These are phyloP conservation scores for Wakefieldia striispora DNA, from an alignment of 768 basidiomycete genomes.

Conservation along the genomic window DNA sequence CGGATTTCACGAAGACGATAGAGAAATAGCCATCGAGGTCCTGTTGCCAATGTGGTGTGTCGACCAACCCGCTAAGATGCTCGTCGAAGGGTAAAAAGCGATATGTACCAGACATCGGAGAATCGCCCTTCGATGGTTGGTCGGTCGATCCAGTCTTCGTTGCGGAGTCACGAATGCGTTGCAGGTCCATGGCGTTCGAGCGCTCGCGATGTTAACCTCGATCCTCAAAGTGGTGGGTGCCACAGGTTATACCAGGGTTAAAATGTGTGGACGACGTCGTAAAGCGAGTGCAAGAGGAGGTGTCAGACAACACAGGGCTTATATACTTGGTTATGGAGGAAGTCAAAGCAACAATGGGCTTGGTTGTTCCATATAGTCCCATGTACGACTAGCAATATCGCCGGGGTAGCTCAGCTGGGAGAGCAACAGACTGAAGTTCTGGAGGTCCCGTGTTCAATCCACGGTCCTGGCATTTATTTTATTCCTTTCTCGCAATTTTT, in stretches of 20 bases:
- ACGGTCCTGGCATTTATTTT: slow-evolving; percentile 62
- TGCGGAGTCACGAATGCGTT: background rate
- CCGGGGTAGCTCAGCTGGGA: slow-evolving; percentile 75
- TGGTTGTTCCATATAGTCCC: too few relatives aligned
- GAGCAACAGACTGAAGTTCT: slow-evolving; percentile 77
- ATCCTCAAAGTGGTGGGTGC: background rate
- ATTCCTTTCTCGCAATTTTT: background rate
- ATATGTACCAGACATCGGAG: background rate
- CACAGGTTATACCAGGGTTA: background rate
- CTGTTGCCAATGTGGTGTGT: slow-evolving; percentile 10
- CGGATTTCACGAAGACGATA: slow-evolving; percentile 5
- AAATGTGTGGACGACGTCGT: background rate
- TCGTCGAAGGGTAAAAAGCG: slow-evolving; percentile 13
- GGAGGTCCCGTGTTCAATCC: slow-evolving; percentile 80
- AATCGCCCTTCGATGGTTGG: background rate
- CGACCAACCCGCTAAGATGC: background rate
- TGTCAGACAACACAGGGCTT: too few relatives aligned
- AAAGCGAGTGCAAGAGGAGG: background rate
- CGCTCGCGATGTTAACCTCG: background rate
- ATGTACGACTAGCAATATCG: slow-evolving; percentile 18
- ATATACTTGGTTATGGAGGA: too few relatives aligned
- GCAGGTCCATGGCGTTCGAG: background rate
- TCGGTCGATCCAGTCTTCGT: background rate
- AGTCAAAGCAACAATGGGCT: too few relatives aligned
- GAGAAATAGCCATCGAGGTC: slow-evolving; percentile 16